Evolutionary conservation across 257 asterid genomes (phyloP), one percentile per base, ranked within the genome.

Genomic region (Nicotiana benthamiana): DNA sequence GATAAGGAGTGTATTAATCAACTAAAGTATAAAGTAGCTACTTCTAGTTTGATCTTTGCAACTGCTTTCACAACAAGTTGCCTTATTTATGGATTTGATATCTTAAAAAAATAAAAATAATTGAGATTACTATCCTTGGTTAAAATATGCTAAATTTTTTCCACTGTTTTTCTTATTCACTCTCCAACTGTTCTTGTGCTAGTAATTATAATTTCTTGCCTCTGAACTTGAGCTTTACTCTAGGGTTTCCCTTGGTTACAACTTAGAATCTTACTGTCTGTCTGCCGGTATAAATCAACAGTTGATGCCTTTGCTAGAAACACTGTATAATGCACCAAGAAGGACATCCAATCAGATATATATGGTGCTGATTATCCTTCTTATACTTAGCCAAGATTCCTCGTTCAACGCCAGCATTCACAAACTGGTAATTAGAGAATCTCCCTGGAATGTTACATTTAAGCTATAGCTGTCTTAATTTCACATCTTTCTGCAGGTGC

Each of bases 291-390:
- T 83, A 83, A 77, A 83, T 81, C 11, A 67, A 82, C 93, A 96
- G 99, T 83, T 96, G 89, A 88, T 96, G 93, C 98, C 99, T 52
- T 84, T 96, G 97, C 86, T 96, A 90, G 97, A 94, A 82, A 90
- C 97, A n/a, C 86, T 96, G 15, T 96, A 96, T 86, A 92, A 94
- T 84, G 97, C 97, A 77, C 87, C 93, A 36, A 88, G 84, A 79
- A 91, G 95, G 92, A 86, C 95, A 10, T 85, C 98, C 76, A 94
- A 94, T 86, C 98, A 92, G 84, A 94, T 96, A 43, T 94, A 96
- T 84, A 94, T 96, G 98, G 97, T 96, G 86, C 90, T 96, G 80
- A 89, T 96, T 61, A 87, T 92, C 80, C 89, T 95, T 84, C 98
- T 95, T 81, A 93, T 95, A 79, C 93, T 95, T 64, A 91, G 99